These are phyloP conservation scores for Penicillium hesseltinei DNA, from an alignment of 2,329 filamentous ascomycete species.

Conservation along the genomic window DNA sequence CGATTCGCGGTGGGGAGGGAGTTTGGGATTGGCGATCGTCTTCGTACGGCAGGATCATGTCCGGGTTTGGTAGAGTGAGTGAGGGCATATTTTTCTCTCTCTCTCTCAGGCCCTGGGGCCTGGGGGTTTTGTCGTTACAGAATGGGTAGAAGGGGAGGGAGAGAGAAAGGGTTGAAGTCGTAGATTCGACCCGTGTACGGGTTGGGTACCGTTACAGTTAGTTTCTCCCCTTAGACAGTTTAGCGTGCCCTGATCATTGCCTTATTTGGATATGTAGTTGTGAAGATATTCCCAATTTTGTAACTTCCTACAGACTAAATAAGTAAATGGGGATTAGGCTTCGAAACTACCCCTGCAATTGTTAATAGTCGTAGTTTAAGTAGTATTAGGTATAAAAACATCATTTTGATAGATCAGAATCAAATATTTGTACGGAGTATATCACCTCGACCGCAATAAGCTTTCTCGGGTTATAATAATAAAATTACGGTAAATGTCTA, in stretches of 20 bases:
- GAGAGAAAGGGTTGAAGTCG: constrained; percentile 7
- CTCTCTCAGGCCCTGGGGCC: constrained; percentile 12
- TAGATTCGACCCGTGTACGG: neutral
- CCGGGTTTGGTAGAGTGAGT: constrained; percentile 86
- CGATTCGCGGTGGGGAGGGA: constrained; percentile 53
- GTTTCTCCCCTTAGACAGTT: constrained; percentile 20
- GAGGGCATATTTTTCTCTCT: constrained; percentile 56
- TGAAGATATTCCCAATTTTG: constrained; percentile 11
- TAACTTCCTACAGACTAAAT: neutral
- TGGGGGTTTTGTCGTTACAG: neutral
- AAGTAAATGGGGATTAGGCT: neutral
- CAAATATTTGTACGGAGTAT: neutral
- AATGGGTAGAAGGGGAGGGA: neutral
- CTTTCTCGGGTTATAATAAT: neutral
- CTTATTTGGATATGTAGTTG: constrained; percentile 12
- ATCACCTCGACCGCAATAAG: neutral
- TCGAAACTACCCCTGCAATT: neutral
- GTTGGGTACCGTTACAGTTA: constrained; percentile 3
- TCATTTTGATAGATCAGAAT: constrained; percentile 1
- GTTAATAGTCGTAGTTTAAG: neutral
- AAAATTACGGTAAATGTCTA: neutral
- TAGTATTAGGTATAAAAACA: neutral
- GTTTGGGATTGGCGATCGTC: constrained; percentile 50
- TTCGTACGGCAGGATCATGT: constrained; percentile 86
- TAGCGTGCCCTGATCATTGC: constrained; percentile 27